Evolutionary conservation across 768 basidiomycete genomes (phyloP), one percentile per base, ranked within the genome.

Genomic region (Pulveroboletus sp.): DNA sequence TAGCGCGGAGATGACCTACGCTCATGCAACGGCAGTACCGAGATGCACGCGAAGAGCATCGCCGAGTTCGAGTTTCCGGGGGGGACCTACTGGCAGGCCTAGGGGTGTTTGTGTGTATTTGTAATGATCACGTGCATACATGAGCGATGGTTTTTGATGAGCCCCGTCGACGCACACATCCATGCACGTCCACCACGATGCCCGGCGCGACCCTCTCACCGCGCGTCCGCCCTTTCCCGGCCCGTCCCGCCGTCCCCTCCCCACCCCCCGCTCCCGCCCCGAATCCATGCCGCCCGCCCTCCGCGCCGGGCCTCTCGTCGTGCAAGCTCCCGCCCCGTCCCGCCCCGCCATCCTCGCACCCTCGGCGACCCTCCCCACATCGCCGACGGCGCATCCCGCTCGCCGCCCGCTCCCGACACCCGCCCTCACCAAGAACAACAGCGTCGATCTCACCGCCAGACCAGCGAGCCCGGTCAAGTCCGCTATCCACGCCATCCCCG

Each of bases 41-140:
- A 94, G 72, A 93, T 95, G 83, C 77, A 81, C 65, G 77, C 82
- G 49, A 61, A 76, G 36, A 88, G 87, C 53, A 90, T 94, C 59
- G 79, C 78, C 13, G 80, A 85, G 62, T 94, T 76, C 62, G 82
- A 87, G 60, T 95, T 81, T 80, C 93, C 93, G 9, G 71, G 79
- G 51, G 93, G 93, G 36, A 33, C 11, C 19, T 43, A 43, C 12
- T 24, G 32, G 41, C 10, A 17, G n/a, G 1, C 17, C 13, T 34
- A 62, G 61, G 58, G 43, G 27, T 63, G 2, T 63, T 62, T 62
- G 45, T 53, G 19, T 13, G 17, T 60, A 8, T 63, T 57, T 60
- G 25, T 46, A 5, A 6, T 21, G 14, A 39, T 46, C 57, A 63
- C 61, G 51, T 33, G 6, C 6, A 37, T 36, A 13, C 23, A 40